Evolutionary conservation across 2,329 filamentous ascomycete genomes (phyloP).

Genomic region (Colletotrichum plurivorum): DNA sequence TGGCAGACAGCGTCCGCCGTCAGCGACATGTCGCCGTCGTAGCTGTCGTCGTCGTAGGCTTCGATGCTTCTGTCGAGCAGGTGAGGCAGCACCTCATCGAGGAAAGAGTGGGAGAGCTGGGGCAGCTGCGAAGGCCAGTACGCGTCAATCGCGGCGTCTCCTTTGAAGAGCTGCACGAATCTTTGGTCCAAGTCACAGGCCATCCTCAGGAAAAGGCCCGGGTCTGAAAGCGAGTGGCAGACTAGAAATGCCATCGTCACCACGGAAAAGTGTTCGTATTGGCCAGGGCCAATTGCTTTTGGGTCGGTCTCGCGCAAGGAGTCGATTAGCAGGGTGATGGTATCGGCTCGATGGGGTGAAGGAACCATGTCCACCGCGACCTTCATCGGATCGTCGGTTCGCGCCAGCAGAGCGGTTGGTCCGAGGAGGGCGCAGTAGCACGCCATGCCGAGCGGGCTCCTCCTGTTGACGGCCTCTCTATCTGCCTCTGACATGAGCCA

Average conservation of each 20-base stretch:
- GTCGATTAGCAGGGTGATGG: slow-evolving; percentile 47
- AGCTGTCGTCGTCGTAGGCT: not conserved
- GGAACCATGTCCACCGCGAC: not conserved
- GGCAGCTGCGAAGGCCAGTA: slow-evolving; percentile 23
- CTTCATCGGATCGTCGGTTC: slow-evolving; percentile 18
- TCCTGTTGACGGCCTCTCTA: slow-evolving; percentile 40
- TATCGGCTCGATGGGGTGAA: slow-evolving; percentile 38
- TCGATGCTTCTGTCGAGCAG: slow-evolving; percentile 11
- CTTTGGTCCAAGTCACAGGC: not conserved
- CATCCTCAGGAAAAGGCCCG: not conserved
- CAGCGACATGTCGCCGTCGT: not conserved
- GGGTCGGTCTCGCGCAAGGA: slow-evolving; percentile 12
- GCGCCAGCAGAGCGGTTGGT: slow-evolving; percentile 45
- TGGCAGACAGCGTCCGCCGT: slow-evolving; percentile 11
- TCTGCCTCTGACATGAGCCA: slow-evolving; percentile 26
- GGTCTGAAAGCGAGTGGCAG: slow-evolving; percentile 14
- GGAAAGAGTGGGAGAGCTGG: not conserved
- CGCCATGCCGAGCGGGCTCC: slow-evolving; percentile 48
- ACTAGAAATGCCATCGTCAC: slow-evolving; percentile 25
- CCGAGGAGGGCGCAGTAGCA: slow-evolving; percentile 54
- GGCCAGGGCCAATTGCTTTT: not conserved
- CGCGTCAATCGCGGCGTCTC: slow-evolving; percentile 3
- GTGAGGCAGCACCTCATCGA: slow-evolving; percentile 4
- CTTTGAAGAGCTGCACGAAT: slow-evolving; percentile 16
- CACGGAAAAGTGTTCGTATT: slow-evolving; percentile 21